Conservation (phyloP, 495 filamentous ascomycete species). For the Cudoniella acicularis region DNA sequence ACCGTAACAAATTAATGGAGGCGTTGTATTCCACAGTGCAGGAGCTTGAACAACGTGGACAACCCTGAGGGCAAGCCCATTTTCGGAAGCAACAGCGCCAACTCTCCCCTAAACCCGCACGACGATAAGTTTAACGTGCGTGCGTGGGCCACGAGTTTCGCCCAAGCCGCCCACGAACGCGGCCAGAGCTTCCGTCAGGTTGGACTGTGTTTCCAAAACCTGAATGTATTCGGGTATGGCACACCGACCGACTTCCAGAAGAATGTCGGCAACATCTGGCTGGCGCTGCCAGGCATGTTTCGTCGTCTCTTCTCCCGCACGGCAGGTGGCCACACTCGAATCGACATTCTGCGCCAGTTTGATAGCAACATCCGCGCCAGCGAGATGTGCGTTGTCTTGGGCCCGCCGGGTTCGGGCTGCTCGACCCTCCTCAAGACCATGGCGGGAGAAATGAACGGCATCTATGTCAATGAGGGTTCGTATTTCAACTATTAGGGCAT, state of each 20-base stretch:
- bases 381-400: conserved; percentile 76
- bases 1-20: not conserved
- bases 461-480: conserved; percentile 58
- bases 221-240: conserved; percentile 73
- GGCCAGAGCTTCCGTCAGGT: conserved; percentile 32
- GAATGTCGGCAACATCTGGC: conserved; percentile 52
- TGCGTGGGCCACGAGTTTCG: conserved; percentile 52
- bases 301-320: conserved; percentile 3
- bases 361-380: conserved; percentile 68
- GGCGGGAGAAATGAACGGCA: conserved; percentile 69
- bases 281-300: conserved; percentile 1
- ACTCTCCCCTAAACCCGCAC: conserved; percentile 9
- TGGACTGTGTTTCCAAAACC: conserved; percentile 48
- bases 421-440: conserved; percentile 77
- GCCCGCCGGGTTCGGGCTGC: conserved; percentile 73
- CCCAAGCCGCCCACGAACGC: conserved; percentile 34
- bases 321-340: conserved; percentile 37
- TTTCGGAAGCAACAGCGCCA: not conserved
- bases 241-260: conserved; percentile 76
- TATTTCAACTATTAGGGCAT: conserved; percentile 73
- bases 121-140: conserved; percentile 42
- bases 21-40: not conserved
- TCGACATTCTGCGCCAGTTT: conserved; percentile 60
- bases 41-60: not conserved
- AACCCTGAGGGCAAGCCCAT: not conserved